Base-by-base conservation (phyloP, 306 rosid species). In the Casuarina glauca region DNA sequence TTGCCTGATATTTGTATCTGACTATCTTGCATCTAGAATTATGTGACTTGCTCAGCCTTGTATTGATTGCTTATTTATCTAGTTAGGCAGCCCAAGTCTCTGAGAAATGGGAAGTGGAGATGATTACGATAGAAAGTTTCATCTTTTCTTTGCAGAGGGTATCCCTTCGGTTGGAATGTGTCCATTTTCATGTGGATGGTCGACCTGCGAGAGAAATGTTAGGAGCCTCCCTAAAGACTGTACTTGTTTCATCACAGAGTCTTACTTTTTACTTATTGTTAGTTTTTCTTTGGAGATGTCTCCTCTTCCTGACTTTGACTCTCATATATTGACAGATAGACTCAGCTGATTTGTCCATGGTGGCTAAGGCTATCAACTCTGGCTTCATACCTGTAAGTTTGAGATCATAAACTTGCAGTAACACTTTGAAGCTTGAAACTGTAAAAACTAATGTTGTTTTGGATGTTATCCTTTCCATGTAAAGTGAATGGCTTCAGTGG, bases 141-240 rank as follows among this genome's bases (percentile, higher is more conserved):
- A 12, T 82, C 43, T 75, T 83, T 82, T 66, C 72, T 48, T 75
- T 81, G 83, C 90, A 94, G 97, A 89, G 91, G 95, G 98, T 61
- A 94, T 94, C 76, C 97, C 97, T 84, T 92, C 98, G 36, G 67
- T 88, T 77, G 98, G 97, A 80, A 84, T 94, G 91, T 92, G 97
- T 80, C 97, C 98, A 78, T 90, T 92, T 87, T 83, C 98, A 10
- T 89, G 95, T 86, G 97, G 98, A 81, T 94, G 97, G 98, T 70
- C 82, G 74, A 94, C 97, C 70, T 61, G 78, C 17, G 82, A 84
- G 81, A 90, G 90, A 86, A 83, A 87, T 77, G 98, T 92, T 43
- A 86, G 96, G 69, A 63, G 36, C 77, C 72, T 78, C 9, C 54
- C 10, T 71, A 73, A 70, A 46, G 74, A 80, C 62, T 66, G 12